A percentile compares a stretch with the other conserved stretches of the same genome.
Conservation (phyloP, 495 filamentous ascomycete species). For the Gamarada debralockiae region DNA sequence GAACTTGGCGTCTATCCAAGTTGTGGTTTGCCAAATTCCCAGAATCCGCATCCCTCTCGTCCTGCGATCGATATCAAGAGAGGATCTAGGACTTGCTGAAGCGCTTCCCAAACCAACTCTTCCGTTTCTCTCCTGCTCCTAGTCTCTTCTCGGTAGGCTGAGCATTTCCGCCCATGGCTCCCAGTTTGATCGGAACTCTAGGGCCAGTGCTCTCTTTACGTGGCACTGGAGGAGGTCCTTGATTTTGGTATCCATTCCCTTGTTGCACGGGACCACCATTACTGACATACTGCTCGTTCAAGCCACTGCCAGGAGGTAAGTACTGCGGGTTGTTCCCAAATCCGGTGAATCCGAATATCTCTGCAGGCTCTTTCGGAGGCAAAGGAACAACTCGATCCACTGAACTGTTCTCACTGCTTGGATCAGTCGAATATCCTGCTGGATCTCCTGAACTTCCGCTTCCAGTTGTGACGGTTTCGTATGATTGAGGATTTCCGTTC, state of each 20-base stretch:
- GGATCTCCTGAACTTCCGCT: constrained; percentile 68
- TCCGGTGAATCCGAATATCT: constrained; percentile 45
- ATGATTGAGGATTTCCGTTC: constrained; percentile 58
- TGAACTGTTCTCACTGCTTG: constrained; percentile 87
- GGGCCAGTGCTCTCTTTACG: constrained; percentile 31
- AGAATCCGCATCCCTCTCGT: background rate
- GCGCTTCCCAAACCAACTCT: constrained; percentile 81
- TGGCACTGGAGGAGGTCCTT: constrained; percentile 32
- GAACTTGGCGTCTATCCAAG: constrained; percentile 4
- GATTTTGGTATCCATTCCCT: constrained; percentile 16
- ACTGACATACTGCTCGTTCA: constrained; percentile 28
- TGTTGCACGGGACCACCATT: constrained; percentile 12
- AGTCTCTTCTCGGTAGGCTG: background rate
- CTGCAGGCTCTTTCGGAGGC: constrained; percentile 49
- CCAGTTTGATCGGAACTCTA: constrained; percentile 31
- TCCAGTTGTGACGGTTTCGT: constrained; percentile 77
- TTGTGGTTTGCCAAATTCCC: background rate
- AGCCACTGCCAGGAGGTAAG: constrained; percentile 32
- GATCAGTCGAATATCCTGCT: constrained; percentile 79
- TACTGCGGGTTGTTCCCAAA: constrained; percentile 38
- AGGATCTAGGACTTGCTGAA: constrained; percentile 61
- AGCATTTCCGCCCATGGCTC: constrained; percentile 15
- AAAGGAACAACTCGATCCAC: constrained; percentile 66
- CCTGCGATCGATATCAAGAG: background rate
- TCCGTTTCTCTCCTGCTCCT: constrained; percentile 59